Evolutionary conservation across 2,329 filamentous ascomycete genomes (phyloP), one percentile per base, ranked within the genome.

Genomic region (Parastagonospora avenae): DNA sequence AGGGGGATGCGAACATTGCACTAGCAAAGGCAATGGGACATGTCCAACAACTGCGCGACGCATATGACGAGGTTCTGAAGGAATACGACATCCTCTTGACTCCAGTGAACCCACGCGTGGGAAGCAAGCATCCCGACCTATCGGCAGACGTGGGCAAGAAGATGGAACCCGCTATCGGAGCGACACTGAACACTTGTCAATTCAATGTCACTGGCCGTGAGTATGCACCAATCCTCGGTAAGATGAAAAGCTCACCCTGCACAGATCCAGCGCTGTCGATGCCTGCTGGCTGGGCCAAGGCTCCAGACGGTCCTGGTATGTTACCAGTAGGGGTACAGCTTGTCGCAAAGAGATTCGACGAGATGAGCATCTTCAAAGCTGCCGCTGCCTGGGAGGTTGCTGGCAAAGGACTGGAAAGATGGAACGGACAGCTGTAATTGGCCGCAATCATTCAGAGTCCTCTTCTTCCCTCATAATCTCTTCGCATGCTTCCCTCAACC

Each of bases 191-290:
- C 48, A 74, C 79, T 0, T 73, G 71, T 29, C 74, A 76, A 3
- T 82, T 82, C 59, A 81, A 82, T 66, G 61, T 77, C 4, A 81
- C 79, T 1, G 80, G 79, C 0, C 79, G 53, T 60, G 42, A 51
- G 56, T 55, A 14, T 15, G 4, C 16, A 24, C 33, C 12, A 33
- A 12, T 35, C 2, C 12, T 14, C 6, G 11, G 7, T 8, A 11
- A 38, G 15, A 8, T n/a, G 4, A 12, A 16, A 27, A 15, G 46
- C 35, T 53, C 30, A 51, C 33, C 3, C 4, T 19, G 14, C 3
- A 16, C 24, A 55, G 51, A 82, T 66, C 79, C 79, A 3, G 80
- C 73, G 0, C 62, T 82, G 62, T 75, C 70, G 32, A 77, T 83
- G 50, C 80, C 80, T 64, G 77, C 67, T 2, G 68, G 71, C 4